Evolutionary conservation across 306 rosid species (phyloP), one percentile per base, ranked within the genome.

Genomic region (Parietaria judaica): DNA sequence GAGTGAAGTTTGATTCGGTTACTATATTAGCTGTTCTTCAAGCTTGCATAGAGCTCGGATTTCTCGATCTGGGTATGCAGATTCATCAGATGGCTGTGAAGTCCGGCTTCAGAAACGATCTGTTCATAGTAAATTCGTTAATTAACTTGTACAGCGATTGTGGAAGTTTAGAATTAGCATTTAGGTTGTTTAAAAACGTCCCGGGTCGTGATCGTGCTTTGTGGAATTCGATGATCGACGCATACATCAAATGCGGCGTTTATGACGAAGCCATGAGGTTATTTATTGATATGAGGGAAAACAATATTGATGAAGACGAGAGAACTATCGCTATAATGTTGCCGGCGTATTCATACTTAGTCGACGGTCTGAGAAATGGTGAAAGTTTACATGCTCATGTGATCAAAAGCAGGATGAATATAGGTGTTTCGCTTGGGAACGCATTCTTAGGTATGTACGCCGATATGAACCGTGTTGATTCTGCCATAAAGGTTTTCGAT

Each of bases 151-250:
- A 73, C 49, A 70, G 72, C 7, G 72, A 67, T 41, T 70, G 61
- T 31, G 75, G 74, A 51, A 54, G 49, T 60, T 36, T 80, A 14
- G 70, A 70, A 11, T 67, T 62, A 31, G 58, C 82, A 10, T 43
- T 54, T 17, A 51, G 13, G 35, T 60, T 80, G 39, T 80, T 80
- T 61, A 54, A 60, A n/a, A 36, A 56, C 36, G 16, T 60, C 63
- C 65, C 77, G 10, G 60, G 46, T 10, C 62, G 37, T 36, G 85
- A 80, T 61, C 70, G 70, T 52, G 73, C 82, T 67, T 36, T 80
- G 71, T 80, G 85, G 85, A 80, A 80, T 61, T 80, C 85, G 58
- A 70, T 76, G 85, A 52, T 76, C 56, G 46, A 57, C 56, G 67
- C 72, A 8, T 67, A 67, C 70, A 46, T 56, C 57, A 67, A 54